Evolutionary conservation across 192 early-diverging fungal species (phyloP).

Genomic region (Dispira simplex): DNA sequence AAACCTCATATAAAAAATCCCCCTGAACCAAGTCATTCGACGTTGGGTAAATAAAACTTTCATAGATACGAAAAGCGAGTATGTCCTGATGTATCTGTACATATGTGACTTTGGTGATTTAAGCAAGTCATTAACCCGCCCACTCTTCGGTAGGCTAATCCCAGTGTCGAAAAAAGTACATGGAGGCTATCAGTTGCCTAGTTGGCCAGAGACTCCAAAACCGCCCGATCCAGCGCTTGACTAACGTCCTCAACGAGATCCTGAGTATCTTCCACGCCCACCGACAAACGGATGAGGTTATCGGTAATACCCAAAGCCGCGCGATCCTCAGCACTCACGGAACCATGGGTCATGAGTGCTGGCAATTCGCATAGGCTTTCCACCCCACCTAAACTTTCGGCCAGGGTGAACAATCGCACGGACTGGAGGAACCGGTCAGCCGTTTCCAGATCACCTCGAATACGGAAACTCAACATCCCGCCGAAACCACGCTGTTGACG

Average conservation of each 20-base stretch:
- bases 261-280: constrained; percentile 85
- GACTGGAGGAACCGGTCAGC: constrained; percentile 73
- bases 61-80: no score
- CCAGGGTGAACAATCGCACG: constrained; percentile 76
- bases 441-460: constrained; percentile 62
- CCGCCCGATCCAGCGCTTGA: constrained; percentile 44
- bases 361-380: constrained; percentile 92
- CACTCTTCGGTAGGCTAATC: no score
- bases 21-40: no score
- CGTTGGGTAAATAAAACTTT: no score
- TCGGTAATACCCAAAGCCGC: constrained; percentile 78
- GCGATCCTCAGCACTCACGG: constrained; percentile 74
- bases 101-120: no score
- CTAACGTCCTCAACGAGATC: constrained; percentile 71
- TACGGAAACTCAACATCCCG: constrained; percentile 92
- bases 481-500: constrained; percentile 85
- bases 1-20: no score
- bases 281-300: constrained; percentile 76
- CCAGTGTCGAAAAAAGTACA: no score
- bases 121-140: no score
- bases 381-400: constrained; percentile 94
- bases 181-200: no score
- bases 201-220: background rate
- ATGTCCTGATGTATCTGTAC: no score
- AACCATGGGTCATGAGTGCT: constrained; percentile 90